Evolutionary conservation across 2,329 filamentous ascomycete species (phyloP), one percentile per base, ranked within the genome.

Genomic region (Ceratocystis colombiana): DNA sequence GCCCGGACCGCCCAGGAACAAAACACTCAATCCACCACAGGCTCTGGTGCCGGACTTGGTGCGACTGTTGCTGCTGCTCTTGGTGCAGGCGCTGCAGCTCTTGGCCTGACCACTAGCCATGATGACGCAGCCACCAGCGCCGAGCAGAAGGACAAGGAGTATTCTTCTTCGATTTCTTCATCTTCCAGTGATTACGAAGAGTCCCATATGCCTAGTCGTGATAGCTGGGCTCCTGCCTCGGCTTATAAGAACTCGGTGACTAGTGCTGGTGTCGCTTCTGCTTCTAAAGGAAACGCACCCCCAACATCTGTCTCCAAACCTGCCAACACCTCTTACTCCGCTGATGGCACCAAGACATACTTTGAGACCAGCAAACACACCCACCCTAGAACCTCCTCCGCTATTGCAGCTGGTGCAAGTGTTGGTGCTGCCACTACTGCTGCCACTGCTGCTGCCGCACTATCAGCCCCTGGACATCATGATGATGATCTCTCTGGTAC

Each of bases 41-140:
- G 64, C n/a, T 61, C 55, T 25, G 55, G 64, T n/a, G 61, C n/a
- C 5, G 67, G 67, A 55, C 37, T 68, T 44, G 64, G 61, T 8
- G 64, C 64, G 17, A 66, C 61, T 46, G 55, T 68, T 62, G 61
- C 64, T 53, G 53, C 61, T 64, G 61, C 64, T 28, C 41, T 68
- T n/a, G 50, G 67, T 64, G 64, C 67, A 15, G 67, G 67, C 41
- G 67, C 64, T 53, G 64, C 67, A 17, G 64, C 67, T 17, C 53
- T 68, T 33, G 67, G 67, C 8, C 25, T 68, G 45, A 46, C 61
- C 6, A 33, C 45, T 17, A 68, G 61, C 41, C 67, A 68, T 25
- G 61, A 66, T 25, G 64, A 66, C 1, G 15, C 61, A n/a, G n/a
- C 20, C 25, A 37, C 37, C 10, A 41, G 37, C 37, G 37, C 37